Evolutionary conservation across 169 alveolate genomes (phyloP).

Genomic region (Babesia ovis): DNA sequence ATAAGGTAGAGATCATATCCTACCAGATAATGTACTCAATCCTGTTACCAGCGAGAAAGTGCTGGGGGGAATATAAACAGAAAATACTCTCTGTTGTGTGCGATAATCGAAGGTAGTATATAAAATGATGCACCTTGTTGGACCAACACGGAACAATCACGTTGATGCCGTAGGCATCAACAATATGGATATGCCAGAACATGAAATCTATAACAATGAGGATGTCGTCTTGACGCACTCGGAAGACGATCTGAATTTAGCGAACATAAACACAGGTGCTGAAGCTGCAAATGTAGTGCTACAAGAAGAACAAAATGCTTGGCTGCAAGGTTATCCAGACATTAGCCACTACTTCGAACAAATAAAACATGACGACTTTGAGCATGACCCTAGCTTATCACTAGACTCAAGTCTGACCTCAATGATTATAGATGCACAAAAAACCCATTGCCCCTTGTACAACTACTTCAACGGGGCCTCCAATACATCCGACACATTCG

Average conservation of each 20-base stretch:
- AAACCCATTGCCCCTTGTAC: neutral
- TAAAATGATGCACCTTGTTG: neutral
- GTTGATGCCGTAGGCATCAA: neutral
- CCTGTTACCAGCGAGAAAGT: too few relatives aligned
- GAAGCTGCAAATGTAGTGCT: neutral
- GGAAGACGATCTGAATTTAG: neutral
- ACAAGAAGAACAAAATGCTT: neutral
- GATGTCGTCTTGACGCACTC: conserved; percentile 11
- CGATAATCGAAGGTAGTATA: too few relatives aligned
- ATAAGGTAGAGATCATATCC: too few relatives aligned
- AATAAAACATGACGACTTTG: neutral
- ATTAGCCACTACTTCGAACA: neutral
- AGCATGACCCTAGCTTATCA: neutral
- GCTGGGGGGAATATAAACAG: too few relatives aligned
- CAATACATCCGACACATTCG: neutral
- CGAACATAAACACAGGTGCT: neutral
- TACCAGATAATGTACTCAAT: too few relatives aligned
- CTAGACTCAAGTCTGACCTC: neutral
- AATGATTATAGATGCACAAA: neutral
- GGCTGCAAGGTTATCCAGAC: neutral
- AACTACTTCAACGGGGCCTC: neutral
- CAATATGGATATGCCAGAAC: neutral
- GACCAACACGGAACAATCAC: neutral
- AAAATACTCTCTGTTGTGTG: too few relatives aligned
- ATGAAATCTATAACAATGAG: neutral